phyloP scores from a whole-genome alignment of 2,329 filamentous ascomycete genomes.

The Onygenales sp. region DNA sequence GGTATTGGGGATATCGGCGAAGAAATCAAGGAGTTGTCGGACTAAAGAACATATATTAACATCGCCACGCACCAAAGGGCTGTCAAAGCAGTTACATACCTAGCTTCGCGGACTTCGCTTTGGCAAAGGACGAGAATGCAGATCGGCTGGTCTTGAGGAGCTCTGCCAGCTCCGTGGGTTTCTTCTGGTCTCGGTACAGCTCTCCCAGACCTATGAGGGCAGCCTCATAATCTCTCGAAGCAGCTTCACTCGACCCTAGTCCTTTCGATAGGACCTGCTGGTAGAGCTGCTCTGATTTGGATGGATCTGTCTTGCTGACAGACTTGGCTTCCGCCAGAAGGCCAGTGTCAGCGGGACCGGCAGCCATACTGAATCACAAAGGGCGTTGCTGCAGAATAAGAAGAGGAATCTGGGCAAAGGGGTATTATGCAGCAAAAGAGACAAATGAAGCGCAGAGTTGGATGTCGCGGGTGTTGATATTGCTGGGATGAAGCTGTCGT shows the following conservation, averaged over 20 bases:
- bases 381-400: not conserved
- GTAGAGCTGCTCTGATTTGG: constrained; percentile 78
- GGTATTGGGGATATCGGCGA: constrained; percentile 86
- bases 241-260: constrained; percentile 74
- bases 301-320: constrained; percentile 67
- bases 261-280: constrained; percentile 81
- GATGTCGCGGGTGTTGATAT: not conserved
- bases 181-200: constrained; percentile 76
- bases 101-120: constrained; percentile 96
- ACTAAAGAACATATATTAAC: constrained; percentile 45
- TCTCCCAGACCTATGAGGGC: constrained; percentile 83
- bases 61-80: not conserved
- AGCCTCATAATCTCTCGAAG: constrained; percentile 82
- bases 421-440: not conserved
- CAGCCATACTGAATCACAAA: constrained; percentile 34
- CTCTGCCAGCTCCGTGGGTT: constrained; percentile 74
- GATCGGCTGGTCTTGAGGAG: constrained; percentile 84
- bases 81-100: constrained; percentile 48
- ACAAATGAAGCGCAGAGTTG: not conserved
- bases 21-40: constrained; percentile 90
- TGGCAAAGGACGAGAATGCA: constrained; percentile 90
- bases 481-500: not conserved
- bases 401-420: not conserved
- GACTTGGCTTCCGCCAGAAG: constrained; percentile 84
- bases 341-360: constrained; percentile 43